phyloP scores from a whole-genome alignment of 2,329 filamentous ascomycete species.

The Coniella vitis region DNA sequence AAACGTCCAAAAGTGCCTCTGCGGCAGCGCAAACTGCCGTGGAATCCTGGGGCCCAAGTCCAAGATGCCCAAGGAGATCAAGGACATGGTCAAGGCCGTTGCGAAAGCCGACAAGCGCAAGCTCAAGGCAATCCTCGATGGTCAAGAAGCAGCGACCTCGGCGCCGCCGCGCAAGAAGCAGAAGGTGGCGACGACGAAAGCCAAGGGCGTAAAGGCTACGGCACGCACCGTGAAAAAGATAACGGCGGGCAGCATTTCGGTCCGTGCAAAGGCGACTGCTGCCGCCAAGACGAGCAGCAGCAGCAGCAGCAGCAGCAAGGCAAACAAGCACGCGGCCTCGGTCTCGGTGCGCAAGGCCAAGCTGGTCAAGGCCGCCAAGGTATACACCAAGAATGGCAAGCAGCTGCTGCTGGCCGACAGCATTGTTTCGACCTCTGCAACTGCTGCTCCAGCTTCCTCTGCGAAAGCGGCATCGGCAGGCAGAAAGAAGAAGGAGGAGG shows the following conservation, averaged over 20 bases:
- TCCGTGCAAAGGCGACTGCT: slow-evolving; percentile 27
- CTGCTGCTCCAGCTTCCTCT: neutral
- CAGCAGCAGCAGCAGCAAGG: too few relatives aligned
- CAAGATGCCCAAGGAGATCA: slow-evolving; percentile 44
- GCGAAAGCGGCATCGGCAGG: neutral
- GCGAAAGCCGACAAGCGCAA: slow-evolving; percentile 48
- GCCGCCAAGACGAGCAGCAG: too few relatives aligned
- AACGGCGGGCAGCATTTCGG: slow-evolving; percentile 32
- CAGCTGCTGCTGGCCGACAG: slow-evolving; percentile 14
- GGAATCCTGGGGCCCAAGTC: slow-evolving; percentile 58
- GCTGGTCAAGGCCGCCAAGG: slow-evolving; percentile 11
- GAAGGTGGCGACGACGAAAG: slow-evolving; percentile 38
- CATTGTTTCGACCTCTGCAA: slow-evolving; percentile 6
- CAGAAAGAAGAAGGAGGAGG: too few relatives aligned
- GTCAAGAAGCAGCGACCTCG: slow-evolving; percentile 28
- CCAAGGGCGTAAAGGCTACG: slow-evolving; percentile 28
- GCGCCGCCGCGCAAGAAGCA: slow-evolving; percentile 34
- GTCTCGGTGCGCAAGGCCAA: slow-evolving; percentile 14
- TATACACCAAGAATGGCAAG: slow-evolving; percentile 17
- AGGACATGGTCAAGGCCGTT: slow-evolving; percentile 19
- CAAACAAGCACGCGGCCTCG: neutral
- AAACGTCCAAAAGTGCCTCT: slow-evolving; percentile 61
- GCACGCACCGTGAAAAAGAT: slow-evolving; percentile 27
- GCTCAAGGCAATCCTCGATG: slow-evolving; percentile 44
- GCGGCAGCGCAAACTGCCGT: slow-evolving; percentile 56